These are phyloP conservation scores for Fusarium sp. DNA, from an alignment of 2,329 filamentous ascomycete genomes.

Conservation along the genomic window DNA sequence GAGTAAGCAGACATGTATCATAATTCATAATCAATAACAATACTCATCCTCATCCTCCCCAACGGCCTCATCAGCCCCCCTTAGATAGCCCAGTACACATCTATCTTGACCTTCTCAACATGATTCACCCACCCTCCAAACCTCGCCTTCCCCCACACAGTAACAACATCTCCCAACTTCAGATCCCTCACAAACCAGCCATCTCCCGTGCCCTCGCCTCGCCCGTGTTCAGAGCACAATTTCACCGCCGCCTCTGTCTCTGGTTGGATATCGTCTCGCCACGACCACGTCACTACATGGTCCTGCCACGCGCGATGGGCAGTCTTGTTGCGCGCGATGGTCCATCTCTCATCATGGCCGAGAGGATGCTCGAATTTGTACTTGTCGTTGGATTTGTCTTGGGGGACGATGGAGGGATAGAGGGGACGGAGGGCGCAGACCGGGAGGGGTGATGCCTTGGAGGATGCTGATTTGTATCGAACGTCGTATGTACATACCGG, in stretches of 20 bases:
- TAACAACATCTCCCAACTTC: constrained; percentile 68
- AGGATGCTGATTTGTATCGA: constrained; percentile 36
- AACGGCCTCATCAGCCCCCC: not conserved
- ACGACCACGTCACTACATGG: constrained; percentile 64
- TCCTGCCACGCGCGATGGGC: constrained; percentile 49
- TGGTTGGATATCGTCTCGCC: constrained; percentile 57
- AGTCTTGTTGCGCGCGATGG: constrained; percentile 59
- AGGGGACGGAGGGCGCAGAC: constrained; percentile 51
- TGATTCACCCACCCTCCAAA: constrained; percentile 64
- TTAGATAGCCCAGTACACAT: constrained; percentile 66
- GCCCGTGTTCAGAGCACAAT: constrained; percentile 54
- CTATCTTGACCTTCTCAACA: constrained; percentile 60
- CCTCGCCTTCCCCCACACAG: constrained; percentile 67
- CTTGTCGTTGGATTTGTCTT: constrained; percentile 30
- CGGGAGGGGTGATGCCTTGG: constrained; percentile 41
- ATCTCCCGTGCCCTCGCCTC: constrained; percentile 60
- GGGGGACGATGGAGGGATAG: constrained; percentile 43
- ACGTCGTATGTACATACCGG: constrained; percentile 45
- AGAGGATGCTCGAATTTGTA: constrained; percentile 52
- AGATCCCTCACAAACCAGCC: constrained; percentile 66
- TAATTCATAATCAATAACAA: not conserved
- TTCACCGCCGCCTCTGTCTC: constrained; percentile 52
- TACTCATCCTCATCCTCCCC: not conserved
- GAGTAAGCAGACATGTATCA: not conserved
- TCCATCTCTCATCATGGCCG: constrained; percentile 47